Conservation (phyloP, 208 protist species). For the Trypanosoma lewisi region DNA sequence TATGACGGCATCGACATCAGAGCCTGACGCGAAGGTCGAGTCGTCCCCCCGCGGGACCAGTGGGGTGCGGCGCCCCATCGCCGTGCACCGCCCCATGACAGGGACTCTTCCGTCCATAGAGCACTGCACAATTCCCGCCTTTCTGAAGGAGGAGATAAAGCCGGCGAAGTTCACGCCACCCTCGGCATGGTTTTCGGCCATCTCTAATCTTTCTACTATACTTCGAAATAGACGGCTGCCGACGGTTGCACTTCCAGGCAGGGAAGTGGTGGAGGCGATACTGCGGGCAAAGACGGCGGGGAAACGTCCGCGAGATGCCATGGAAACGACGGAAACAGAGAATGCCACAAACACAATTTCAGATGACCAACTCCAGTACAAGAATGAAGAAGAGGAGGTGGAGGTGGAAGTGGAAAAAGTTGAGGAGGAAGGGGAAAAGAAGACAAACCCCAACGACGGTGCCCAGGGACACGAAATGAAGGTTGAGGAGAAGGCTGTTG, state of each 20-base stretch:
- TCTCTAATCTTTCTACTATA: constrained; percentile 39
- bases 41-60: neutral
- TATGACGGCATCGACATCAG: neutral
- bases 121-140: constrained; percentile 14
- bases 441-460: neutral
- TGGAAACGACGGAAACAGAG: constrained; percentile 1
- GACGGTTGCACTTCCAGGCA: constrained; percentile 59
- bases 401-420: constrained; percentile 8
- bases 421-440: neutral
- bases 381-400: too few relatives aligned
- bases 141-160: constrained; percentile 9
- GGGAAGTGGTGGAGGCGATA: constrained; percentile 32
- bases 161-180: constrained; percentile 27
- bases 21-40: neutral
- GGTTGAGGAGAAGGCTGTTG: constrained; percentile 26
- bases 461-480: neutral
- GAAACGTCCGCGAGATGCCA: constrained; percentile 8
- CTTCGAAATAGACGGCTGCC: constrained; percentile 31
- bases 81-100: constrained; percentile 74
- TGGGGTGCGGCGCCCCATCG: constrained; percentile 13
- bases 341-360: constrained; percentile 10
- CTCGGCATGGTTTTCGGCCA: constrained; percentile 60
- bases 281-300: constrained; percentile 9
- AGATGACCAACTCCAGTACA: constrained; percentile 5
- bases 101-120: constrained; percentile 71